These are phyloP conservation scores for Termitomyces sp. DNA, from an alignment of 768 basidiomycete genomes.

Conservation along the genomic window DNA sequence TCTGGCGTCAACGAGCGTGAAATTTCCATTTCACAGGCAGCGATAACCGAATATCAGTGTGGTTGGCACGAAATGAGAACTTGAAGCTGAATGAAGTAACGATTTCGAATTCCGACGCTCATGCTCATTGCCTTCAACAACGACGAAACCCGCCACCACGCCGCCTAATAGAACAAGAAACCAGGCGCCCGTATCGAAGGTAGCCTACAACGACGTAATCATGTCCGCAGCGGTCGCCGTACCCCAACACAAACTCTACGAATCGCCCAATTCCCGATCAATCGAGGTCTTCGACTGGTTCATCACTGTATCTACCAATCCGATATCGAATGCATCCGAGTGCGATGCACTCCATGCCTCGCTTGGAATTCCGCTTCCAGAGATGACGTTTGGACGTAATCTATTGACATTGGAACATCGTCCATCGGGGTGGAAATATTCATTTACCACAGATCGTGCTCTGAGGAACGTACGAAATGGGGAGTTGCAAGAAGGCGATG, in stretches of 20 bases:
- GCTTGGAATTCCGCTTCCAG: constrained; percentile 81
- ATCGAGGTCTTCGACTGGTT: constrained; percentile 68
- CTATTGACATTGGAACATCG: constrained; percentile 62
- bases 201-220: constrained; percentile 17
- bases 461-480: constrained; percentile 72
- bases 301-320: constrained; percentile 66
- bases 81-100: not conserved
- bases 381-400: constrained; percentile 96
- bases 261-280: constrained; percentile 64
- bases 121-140: constrained; percentile 7
- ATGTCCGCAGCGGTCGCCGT: constrained; percentile 44
- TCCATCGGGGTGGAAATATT: constrained; percentile 58
- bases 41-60: not conserved
- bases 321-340: constrained; percentile 78
- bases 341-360: constrained; percentile 63
- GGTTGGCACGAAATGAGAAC: not conserved
- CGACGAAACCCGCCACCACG: constrained; percentile 1
- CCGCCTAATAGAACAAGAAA: not conserved
- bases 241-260: constrained; percentile 63
- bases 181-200: not conserved
- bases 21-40: constrained; percentile 29
- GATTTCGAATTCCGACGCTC: constrained; percentile 18
- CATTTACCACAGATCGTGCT: constrained; percentile 67
- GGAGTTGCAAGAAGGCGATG: constrained; percentile 75
- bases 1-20: constrained; percentile 69